phyloP scores from a whole-genome alignment of 2,329 filamentous ascomycete genomes.

The Didymella segeticola region DNA sequence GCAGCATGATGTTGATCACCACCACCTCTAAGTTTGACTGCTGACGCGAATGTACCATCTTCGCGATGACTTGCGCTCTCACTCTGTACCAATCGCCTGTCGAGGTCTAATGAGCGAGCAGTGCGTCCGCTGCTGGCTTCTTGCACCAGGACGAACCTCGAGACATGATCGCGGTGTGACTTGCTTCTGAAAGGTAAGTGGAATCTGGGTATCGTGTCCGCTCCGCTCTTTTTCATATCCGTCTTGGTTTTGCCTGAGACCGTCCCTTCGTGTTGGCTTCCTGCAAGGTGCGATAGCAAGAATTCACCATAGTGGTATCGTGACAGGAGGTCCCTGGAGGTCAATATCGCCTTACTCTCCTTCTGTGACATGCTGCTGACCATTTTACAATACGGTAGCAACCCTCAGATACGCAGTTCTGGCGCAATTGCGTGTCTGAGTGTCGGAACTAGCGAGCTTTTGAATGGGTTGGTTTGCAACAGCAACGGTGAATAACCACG shows the following conservation, averaged over 20 bases:
- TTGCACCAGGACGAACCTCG: not conserved
- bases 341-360: not conserved
- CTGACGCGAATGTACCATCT: not conserved
- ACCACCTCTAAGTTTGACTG: constrained; percentile 1
- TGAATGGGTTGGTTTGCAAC: not conserved
- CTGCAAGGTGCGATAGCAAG: not conserved
- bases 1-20: not conserved
- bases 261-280: not conserved
- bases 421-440: not conserved
- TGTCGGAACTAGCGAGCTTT: not conserved
- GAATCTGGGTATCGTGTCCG: not conserved
- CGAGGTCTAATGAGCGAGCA: not conserved
- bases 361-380: too few species aligned
- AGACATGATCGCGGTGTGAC: not conserved
- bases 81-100: too few species aligned
- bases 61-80: not conserved
- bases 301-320: too few species aligned
- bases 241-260: too few species aligned
- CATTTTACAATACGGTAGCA: too few species aligned
- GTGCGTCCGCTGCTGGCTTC: not conserved
- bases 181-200: not conserved
- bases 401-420: not conserved
- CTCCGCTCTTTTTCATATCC: too few species aligned
- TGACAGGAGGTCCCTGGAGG: too few species aligned
- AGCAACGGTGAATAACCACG: constrained; percentile 3